Base-by-base conservation (phyloP, 495 filamentous ascomycete species). In the Hypoxylon crocopeplum region DNA sequence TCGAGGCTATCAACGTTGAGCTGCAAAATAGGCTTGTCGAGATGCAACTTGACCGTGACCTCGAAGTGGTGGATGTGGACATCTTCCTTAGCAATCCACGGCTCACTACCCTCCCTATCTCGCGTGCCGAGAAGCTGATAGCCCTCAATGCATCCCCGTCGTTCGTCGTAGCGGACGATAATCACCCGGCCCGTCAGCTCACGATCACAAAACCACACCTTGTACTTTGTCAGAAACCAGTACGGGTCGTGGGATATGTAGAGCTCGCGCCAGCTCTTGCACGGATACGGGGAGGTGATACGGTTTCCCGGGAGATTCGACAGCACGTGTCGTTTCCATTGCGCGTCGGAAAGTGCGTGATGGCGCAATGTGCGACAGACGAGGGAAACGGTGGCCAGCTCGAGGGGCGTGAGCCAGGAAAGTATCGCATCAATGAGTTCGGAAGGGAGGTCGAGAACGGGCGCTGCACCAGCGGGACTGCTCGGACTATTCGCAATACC, bases 201-300 rank as follows among this genome's bases (percentile, higher is more conserved):
- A 20, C 69, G 79, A 72, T 97, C 92, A 25, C 84, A 82, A 64
- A 95, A 92, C 93, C 93, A 98, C 33, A 98, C 72, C 72, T 89
- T 91, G 56, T 90, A 74, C 50, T 81, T 81, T 0, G 89, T 77
- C 0, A 98, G 79, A 64, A 95, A 97, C 89, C 94, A 96, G 62
- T 86, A 86, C 1, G 88, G 87, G 48, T 93, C 80, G 67, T 93
- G 87, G 21, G 86, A 80, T 25, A 82, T 72, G 60, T 88, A 97
- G 5, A 98, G 79, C 20, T 84, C 80, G 49, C 79, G 83, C 68
- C 84, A 93, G 12, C 79, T 84, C 5, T 66, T 56, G 61, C 82
- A 90, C 0, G 84, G 84, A 3, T 77, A 78, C 1, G 87, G 78
- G 1, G 73, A 68, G 6, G 68, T 68, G n/a, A 90, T 77, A 2